Conservation (phyloP, 306 rosid species). For the Dryas octopetala region DNA sequence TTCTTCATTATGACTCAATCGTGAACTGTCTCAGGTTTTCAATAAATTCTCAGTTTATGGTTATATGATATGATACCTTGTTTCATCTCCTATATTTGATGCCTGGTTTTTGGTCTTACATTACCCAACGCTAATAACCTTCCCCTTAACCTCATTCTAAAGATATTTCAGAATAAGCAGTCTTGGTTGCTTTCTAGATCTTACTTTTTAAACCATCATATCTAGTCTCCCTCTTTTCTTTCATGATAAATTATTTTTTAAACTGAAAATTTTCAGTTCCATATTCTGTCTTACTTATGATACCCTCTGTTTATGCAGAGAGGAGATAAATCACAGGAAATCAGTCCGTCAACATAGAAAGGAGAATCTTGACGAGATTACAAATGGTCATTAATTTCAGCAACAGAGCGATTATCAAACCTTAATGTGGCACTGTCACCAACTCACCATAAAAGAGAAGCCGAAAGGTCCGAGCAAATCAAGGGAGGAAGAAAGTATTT, state of each 20-base stretch:
- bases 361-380: slow-evolving; percentile 40
- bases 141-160: slow-evolving; percentile 1
- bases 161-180: background rate
- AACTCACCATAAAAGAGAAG: background rate
- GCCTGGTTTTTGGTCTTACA: background rate
- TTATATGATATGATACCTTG: slow-evolving; percentile 3
- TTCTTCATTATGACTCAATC: slow-evolving; percentile 76
- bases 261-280: background rate
- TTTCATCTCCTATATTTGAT: background rate
- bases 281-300: background rate
- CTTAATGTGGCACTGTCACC: background rate
- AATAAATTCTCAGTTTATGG: slow-evolving; percentile 19
- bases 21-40: slow-evolving; percentile 75
- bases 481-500: background rate
- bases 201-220: background rate
- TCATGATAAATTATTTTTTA: background rate
- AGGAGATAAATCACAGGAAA: slow-evolving; percentile 52
- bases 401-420: background rate
- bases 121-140: background rate
- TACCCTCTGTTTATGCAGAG: slow-evolving; percentile 51
- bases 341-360: slow-evolving; percentile 43
- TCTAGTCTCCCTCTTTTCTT: background rate
- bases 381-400: slow-evolving; percentile 50
- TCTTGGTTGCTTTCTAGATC: background rate
- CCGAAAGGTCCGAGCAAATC: slow-evolving; percentile 2